Evolutionary conservation across 306 rosid species (phyloP).

Genomic region (Coriaria nepalensis): DNA sequence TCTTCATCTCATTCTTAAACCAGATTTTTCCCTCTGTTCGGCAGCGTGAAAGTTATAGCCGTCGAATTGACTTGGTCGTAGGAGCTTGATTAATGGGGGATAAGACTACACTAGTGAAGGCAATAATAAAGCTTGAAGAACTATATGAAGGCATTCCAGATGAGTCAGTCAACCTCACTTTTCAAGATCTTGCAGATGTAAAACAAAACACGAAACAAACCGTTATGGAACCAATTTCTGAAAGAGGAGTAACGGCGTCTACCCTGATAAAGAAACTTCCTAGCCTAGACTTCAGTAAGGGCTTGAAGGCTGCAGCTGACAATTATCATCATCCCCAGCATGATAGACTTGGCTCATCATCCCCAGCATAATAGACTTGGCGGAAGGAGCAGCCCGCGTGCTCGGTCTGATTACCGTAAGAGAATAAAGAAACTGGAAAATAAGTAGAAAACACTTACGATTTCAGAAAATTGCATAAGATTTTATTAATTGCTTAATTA

Average conservation of each 20-base stretch:
- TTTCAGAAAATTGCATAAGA: too few relatives aligned
- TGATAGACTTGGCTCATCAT: slow-evolving; percentile 7
- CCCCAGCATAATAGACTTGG: slow-evolving; percentile 7
- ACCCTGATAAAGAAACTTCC: slow-evolving; percentile 27
- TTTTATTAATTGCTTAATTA: too few relatives aligned
- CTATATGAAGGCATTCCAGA: slow-evolving; percentile 70
- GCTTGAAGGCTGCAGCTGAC: slow-evolving; percentile 24
- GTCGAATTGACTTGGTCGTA: too few relatives aligned
- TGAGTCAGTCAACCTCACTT: slow-evolving; percentile 78
- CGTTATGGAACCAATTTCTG: slow-evolving; percentile 7
- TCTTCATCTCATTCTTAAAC: too few relatives aligned
- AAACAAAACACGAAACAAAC: slow-evolving; percentile 7
- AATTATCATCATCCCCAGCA: slow-evolving; percentile 1
- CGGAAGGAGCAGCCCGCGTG: slow-evolving; percentile 10
- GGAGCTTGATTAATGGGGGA: slow-evolving; percentile 26
- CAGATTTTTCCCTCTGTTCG: too few relatives aligned
- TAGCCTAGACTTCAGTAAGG: slow-evolving; percentile 49
- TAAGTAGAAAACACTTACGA: too few relatives aligned
- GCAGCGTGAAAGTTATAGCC: too few relatives aligned
- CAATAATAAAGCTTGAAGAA: slow-evolving; percentile 58
- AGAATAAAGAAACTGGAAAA: too few relatives aligned
- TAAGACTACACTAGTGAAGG: slow-evolving; percentile 29
- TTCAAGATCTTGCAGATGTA: slow-evolving; percentile 47
- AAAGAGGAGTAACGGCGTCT: slow-evolving; percentile 4
- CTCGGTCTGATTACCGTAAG: too few relatives aligned